phyloP scores from a whole-genome alignment of 2,329 filamentous ascomycete species.

The Plectosphaerella cucumerina region DNA sequence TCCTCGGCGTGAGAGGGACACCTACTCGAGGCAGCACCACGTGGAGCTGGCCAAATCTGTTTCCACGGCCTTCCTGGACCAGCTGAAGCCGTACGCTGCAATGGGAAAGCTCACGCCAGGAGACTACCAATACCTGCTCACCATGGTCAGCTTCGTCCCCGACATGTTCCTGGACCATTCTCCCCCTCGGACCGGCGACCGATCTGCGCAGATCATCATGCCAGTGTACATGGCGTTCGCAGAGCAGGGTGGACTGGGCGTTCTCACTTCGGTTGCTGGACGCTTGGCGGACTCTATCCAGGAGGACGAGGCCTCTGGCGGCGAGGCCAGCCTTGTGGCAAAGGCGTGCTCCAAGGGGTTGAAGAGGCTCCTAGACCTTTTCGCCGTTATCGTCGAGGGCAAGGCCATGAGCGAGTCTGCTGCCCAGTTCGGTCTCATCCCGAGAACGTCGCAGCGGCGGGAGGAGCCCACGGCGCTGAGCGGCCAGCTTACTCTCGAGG shows the following conservation, averaged over 20 bases:
- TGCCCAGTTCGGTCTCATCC: slow-evolving; percentile 44
- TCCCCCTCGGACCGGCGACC: slow-evolving; percentile 44
- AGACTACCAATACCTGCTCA: slow-evolving; percentile 77
- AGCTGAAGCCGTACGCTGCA: slow-evolving; percentile 50
- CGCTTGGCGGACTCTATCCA: slow-evolving; percentile 56
- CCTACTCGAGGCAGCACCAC: slow-evolving; percentile 50
- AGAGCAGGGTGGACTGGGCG: slow-evolving; percentile 69
- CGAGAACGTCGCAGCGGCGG: slow-evolving; percentile 24
- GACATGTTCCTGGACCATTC: slow-evolving; percentile 70
- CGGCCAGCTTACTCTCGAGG: slow-evolving; percentile 78
- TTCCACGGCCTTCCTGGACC: slow-evolving; percentile 64
- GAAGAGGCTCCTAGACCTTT: slow-evolving; percentile 82
- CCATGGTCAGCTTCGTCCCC: slow-evolving; percentile 72
- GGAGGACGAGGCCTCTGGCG: slow-evolving; percentile 31
- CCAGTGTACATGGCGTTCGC: slow-evolving; percentile 86
- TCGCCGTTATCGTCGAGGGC: slow-evolving; percentile 68
- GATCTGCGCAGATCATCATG: slow-evolving; percentile 56
- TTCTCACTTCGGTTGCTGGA: slow-evolving; percentile 68
- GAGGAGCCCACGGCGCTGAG: slow-evolving; percentile 40
- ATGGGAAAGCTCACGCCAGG: slow-evolving; percentile 47
- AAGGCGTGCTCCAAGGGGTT: slow-evolving; percentile 44
- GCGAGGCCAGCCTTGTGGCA: slow-evolving; percentile 9
- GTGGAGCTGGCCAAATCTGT: slow-evolving; percentile 59
- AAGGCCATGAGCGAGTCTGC: slow-evolving; percentile 78
- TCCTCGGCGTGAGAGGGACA: slow-evolving; percentile 67